These are phyloP conservation scores for Albatrellus sp. DNA, from an alignment of 1,284 basidiomycete species.

Conservation along the genomic window DNA sequence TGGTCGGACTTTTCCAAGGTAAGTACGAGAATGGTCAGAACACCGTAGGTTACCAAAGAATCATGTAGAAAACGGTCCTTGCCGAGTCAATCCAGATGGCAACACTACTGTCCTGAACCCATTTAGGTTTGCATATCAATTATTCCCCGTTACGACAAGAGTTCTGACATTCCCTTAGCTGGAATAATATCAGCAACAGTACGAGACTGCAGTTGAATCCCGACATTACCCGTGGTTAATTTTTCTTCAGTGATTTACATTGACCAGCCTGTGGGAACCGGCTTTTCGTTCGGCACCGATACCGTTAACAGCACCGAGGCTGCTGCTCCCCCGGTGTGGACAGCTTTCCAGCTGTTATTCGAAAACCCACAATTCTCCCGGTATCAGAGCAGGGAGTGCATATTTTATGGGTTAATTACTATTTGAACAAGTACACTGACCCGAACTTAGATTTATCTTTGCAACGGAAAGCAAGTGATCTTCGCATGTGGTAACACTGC, in stretches of 20 bases:
- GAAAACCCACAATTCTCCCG: constrained; percentile 37
- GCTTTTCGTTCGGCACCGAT: constrained; percentile 50
- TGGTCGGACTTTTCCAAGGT: constrained; percentile 52
- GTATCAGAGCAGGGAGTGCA: constrained; percentile 38
- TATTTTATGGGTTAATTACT: no score
- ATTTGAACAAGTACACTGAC: no score
- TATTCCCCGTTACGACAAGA: not conserved
- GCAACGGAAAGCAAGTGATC: constrained; percentile 47
- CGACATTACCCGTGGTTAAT: not conserved
- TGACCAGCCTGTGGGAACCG: constrained; percentile 63
- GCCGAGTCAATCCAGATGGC: constrained; percentile 39
- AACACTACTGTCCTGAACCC: constrained; percentile 35
- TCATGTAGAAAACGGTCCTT: constrained; percentile 44
- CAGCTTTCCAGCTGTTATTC: constrained; percentile 51
- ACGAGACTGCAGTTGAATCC: not conserved
- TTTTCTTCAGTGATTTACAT: constrained; percentile 42
- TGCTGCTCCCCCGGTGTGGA: constrained; percentile 44
- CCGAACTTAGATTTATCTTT: constrained; percentile 34
- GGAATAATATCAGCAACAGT: constrained; percentile 58
- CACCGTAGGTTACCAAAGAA: not conserved
- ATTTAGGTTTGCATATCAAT: not conserved
- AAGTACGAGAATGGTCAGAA: no score
- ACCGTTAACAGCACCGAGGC: constrained; percentile 41
- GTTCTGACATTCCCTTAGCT: constrained; percentile 27
- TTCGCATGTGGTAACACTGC: no score